These are phyloP conservation scores for Boletus eberwhitei DNA, from an alignment of 768 basidiomycete species.

Conservation along the genomic window DNA sequence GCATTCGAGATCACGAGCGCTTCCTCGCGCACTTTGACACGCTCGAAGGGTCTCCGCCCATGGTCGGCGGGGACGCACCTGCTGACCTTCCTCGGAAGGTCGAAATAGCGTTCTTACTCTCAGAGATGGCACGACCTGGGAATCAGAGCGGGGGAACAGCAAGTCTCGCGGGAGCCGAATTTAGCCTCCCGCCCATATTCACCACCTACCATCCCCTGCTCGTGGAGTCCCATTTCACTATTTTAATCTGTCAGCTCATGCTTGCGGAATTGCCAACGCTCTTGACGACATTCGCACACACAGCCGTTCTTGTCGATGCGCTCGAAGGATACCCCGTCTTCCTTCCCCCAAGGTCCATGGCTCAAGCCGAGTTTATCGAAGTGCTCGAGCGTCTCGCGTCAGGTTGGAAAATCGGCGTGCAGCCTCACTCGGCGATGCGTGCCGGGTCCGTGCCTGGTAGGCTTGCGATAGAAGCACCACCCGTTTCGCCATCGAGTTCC, in stretches of 20 bases:
- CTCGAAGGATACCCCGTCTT: slow-evolving; percentile 89
- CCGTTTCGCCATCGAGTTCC: slow-evolving; percentile 25
- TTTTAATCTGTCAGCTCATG: slow-evolving; percentile 72
- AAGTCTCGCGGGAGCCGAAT: slow-evolving; percentile 38
- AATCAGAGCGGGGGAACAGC: slow-evolving; percentile 38
- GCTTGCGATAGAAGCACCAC: slow-evolving; percentile 40
- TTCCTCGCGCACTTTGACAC: slow-evolving; percentile 83
- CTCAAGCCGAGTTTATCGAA: slow-evolving; percentile 87
- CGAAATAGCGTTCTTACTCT: slow-evolving; percentile 66
- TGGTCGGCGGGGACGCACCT: slow-evolving; percentile 12
- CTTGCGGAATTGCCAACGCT: slow-evolving; percentile 69
- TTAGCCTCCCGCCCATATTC: slow-evolving; percentile 51
- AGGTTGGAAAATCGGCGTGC: slow-evolving; percentile 68
- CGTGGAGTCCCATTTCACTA: slow-evolving; percentile 81
- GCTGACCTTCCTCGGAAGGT: slow-evolving; percentile 48
- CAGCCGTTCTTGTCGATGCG: slow-evolving; percentile 70
- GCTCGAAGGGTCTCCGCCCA: slow-evolving; percentile 43
- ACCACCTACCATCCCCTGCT: slow-evolving; percentile 90
- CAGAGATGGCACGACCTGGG: slow-evolving; percentile 66
- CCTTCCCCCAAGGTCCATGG: slow-evolving; percentile 82
- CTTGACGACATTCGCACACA: slow-evolving; percentile 60
- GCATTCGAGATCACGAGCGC: slow-evolving; percentile 79
- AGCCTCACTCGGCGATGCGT: slow-evolving; percentile 49
- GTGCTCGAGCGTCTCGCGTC: slow-evolving; percentile 75
- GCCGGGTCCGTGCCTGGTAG: slow-evolving; percentile 34